Evolutionary conservation across 768 basidiomycete genomes (phyloP), one percentile per base, ranked within the genome.

Genomic region (Tubosaeta brunneosetosa): DNA sequence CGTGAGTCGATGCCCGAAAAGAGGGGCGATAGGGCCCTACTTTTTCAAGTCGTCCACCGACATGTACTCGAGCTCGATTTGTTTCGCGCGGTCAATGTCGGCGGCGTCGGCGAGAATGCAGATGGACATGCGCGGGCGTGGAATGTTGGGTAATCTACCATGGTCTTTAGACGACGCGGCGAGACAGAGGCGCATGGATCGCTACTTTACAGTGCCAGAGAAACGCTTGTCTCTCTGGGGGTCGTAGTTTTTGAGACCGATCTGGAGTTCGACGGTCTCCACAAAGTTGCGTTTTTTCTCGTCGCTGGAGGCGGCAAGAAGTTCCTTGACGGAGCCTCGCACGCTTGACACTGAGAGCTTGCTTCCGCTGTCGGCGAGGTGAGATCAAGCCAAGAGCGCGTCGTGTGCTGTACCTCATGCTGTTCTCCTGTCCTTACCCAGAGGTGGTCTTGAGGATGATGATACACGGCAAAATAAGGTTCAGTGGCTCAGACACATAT

Each of bases 141-240:
- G 97, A 63, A 98, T 85, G 71, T 97, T 83, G 65, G 95, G 97
- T 43, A 98, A 83, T 77, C 93, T 95, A 61, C 19, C 2, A 14
- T 42, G 14, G n/a, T 6, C 8, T 25, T 42, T 25, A 42, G 41
- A 42, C 22, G 41, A 16, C 14, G 25, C 12, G 6, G 41, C 19
- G 6, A 1, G 44, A 32, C 27, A 44, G 36, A 27, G 44, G 32
- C n/a, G 17, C 9, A 10, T 10, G 9, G 1, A 13, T 9, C 71
- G 81, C 55, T 60, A 94, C 94, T 94, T 95, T 76, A 95, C 92
- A 47, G 93, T 97, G 67, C 93, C 93, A 60, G 92, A 94, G 90
- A 99, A 98, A 92, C 97, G 97, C 81, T 98, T 99, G 76, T 99
- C 97, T 60, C 97, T 81, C 84, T 98, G 97, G 63, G 97, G 95